A percentile compares a stretch with the other conserved stretches of the same genome.
phyloP scores from a whole-genome alignment of 805 yeast genomes.

The Metschnikowia baotianmanensis region DNA sequence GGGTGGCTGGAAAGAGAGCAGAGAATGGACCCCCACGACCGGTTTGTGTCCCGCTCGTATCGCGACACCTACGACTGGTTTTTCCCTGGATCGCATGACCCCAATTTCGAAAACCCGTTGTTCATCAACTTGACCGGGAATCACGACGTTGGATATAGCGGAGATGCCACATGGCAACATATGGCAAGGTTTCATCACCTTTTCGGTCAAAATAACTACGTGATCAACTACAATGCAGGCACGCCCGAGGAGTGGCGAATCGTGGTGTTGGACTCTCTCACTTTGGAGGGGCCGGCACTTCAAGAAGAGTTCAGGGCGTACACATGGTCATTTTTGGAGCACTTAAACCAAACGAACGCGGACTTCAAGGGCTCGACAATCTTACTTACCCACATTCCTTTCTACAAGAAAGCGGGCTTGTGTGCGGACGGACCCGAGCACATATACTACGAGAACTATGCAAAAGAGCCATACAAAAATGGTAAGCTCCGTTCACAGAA shows the following conservation, averaged over 20 bases:
- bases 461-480: conserved; percentile 63
- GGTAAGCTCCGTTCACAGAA: conserved; percentile 81
- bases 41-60: conserved; percentile 42
- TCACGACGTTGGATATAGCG: conserved; percentile 94
- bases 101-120: conserved; percentile 54
- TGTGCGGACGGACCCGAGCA: conserved; percentile 83
- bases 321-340: conserved; percentile 72
- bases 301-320: conserved; percentile 66
- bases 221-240: conserved; percentile 64
- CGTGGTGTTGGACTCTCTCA: conserved; percentile 80
- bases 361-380: conserved; percentile 74
- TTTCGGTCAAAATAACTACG: conserved; percentile 85
- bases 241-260: conserved; percentile 78
- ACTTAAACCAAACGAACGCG: conserved; percentile 47
- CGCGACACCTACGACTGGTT: conserved; percentile 69
- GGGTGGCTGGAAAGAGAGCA: conserved; percentile 43
- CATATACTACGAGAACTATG: conserved; percentile 46
- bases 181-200: conserved; percentile 70
- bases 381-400: conserved; percentile 84
- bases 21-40: conserved; percentile 30
- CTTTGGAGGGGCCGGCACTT: conserved; percentile 86
- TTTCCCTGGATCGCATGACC: conserved; percentile 24
- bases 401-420: conserved; percentile 75
- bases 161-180: conserved; percentile 92
- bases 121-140: conserved; percentile 89